These are phyloP conservation scores for Globisporangium nunn DNA, from an alignment of 352 stramenopile species.

Conservation along the genomic window DNA sequence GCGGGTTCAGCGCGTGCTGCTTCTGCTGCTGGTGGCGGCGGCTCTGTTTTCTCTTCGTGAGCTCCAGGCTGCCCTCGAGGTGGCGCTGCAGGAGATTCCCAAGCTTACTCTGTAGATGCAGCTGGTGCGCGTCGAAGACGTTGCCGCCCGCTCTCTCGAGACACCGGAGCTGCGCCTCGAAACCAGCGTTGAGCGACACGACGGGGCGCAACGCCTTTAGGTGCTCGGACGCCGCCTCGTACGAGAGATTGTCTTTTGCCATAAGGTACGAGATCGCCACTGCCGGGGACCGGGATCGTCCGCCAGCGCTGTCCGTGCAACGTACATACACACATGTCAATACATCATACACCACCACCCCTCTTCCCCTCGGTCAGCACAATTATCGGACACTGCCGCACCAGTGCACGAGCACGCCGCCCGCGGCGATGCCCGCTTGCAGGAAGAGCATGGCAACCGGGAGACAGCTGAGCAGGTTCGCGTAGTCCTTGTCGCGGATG, in stretches of 20 bases:
- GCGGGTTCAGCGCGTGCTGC: constrained; percentile 1
- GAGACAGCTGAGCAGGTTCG: constrained; percentile 84
- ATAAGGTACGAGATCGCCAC: constrained; percentile 80
- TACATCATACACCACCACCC: too few relatives aligned
- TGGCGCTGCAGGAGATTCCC: constrained; percentile 26
- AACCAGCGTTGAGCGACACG: constrained; percentile 70
- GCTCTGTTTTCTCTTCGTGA: constrained; percentile 19
- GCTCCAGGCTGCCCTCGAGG: constrained; percentile 19
- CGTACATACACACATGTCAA: not conserved
- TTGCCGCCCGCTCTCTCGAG: constrained; percentile 61
- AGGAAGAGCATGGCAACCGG: constrained; percentile 78
- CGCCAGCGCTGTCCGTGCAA: constrained; percentile 32
- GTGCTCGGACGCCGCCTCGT: constrained; percentile 34
- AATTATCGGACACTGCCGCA: constrained; percentile 10
- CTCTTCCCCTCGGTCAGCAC: not conserved
- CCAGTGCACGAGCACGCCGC: constrained; percentile 82
- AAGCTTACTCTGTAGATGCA: constrained; percentile 47
- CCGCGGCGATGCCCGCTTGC: constrained; percentile 46
- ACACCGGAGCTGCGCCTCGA: constrained; percentile 78
- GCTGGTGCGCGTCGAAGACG: constrained; percentile 72
- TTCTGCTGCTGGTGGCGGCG: constrained; percentile 16
- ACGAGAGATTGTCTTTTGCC: constrained; percentile 48
- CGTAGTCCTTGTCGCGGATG: constrained; percentile 86
- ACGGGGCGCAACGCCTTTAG: constrained; percentile 59
- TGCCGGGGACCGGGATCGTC: constrained; percentile 76